phyloP scores from a whole-genome alignment of 225 moss, liverwort and hornwort genomes.

The Climacium dendroides region DNA sequence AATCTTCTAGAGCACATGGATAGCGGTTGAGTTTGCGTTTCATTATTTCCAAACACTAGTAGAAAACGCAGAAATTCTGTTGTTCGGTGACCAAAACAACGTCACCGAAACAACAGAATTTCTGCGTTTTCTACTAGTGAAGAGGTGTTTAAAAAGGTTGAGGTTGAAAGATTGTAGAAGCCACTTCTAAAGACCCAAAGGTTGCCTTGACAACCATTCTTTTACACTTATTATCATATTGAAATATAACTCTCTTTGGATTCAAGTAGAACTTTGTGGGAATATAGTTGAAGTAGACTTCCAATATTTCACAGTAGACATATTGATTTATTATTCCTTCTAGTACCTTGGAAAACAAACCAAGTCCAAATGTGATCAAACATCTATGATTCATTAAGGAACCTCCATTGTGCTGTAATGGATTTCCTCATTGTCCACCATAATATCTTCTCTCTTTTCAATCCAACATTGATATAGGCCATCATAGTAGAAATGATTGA shows the following conservation, averaged over 20 bases:
- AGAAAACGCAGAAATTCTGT: too few relatives aligned
- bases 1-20: too few relatives aligned
- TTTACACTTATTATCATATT: background rate
- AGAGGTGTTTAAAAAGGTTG: background rate
- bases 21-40: background rate
- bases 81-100: too few relatives aligned
- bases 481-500: too few relatives aligned
- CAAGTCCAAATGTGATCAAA: accelerated
- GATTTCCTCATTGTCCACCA: accelerated
- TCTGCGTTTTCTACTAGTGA: too few relatives aligned
- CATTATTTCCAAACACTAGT: too few relatives aligned
- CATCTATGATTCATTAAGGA: background rate
- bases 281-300: accelerated
- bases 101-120: too few relatives aligned
- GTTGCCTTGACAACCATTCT: background rate
- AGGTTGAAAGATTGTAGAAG: accelerated
- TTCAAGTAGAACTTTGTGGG: background rate
- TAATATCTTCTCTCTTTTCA: background rate
- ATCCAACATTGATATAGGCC: background rate
- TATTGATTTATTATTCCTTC: background rate
- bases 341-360: background rate
- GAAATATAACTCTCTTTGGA: background rate
- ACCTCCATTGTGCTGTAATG: accelerated
- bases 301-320: background rate
- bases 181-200: background rate